Evolutionary conservation across 306 rosid species (phyloP), one percentile per base, ranked within the genome.

Genomic region (Leucaena leucocephala): DNA sequence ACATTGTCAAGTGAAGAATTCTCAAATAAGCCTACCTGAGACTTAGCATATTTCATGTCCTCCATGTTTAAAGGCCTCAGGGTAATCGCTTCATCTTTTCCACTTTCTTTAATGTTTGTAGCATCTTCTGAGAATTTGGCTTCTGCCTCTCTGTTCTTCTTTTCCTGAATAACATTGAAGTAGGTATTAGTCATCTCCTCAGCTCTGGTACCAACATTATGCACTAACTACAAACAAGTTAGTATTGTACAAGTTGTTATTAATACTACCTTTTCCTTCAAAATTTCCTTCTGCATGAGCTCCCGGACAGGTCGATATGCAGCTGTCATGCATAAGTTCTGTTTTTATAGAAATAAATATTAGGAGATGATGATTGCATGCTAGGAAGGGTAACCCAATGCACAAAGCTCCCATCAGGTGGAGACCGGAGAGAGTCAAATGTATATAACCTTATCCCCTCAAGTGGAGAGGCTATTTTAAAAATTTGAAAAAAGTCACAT

Each of bases 251-350:
- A 67, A 61, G 55, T 52, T 22, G 58, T 67, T 70, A 57, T 8
- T 58, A n/a, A 5, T 54, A 17, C 57, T 83, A 92, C 97, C 93
- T 15, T 36, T 46, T 87, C 92, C 81, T 87, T 88, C 83, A 83
- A 63, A 54, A 83, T 87, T 78, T 92, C 97, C 76, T 87, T 89
- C 82, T 90, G 88, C 72, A 92, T 36, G 48, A 92, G 89, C 89
- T 92, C 96, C 87, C 92, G 85, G 40, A 92, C 91, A 21, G 97
- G 96, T 45, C 89, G 78, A 80, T 92, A 92, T 64, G 96, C 96
- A 10, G 96, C 97, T 8, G 96, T 90, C 50, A 80, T 83, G 61
- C 97, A 92, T 83, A 92, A 84, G 73, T 89, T 92, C 97, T 92
- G 93, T 78, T 84, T 55, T 34, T 2, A 72, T 71, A 84, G 82